Evolutionary conservation across 306 rosid genomes (phyloP), one percentile per base, ranked within the genome.

Genomic region (Ceratonia siliqua): DNA sequence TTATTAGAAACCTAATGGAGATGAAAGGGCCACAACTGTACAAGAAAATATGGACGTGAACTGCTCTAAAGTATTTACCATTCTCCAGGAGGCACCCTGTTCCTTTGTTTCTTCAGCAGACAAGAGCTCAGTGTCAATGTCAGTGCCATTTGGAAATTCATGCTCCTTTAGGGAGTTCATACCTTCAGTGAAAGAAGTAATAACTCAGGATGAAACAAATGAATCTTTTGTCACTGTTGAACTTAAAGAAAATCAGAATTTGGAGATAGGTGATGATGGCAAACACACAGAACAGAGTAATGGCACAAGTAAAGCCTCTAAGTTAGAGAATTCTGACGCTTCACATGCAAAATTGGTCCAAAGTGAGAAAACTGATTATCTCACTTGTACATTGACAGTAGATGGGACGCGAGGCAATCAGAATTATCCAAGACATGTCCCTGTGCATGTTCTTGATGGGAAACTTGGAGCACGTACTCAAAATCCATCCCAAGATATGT

Each of bases 361-460:
- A 72, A 73, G 73, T 76, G 86, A 87, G 83, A 84, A 85, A 72
- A 80, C 73, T 73, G 84, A 86, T 79, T 79, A 84, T 81, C 74
- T 89, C 50, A 81, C 79, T 70, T 81, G 82, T 68, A 74, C 83
- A 73, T 68, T 82, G 70, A 78, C 91, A 71, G 68, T 80, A 45
- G 91, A 87, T 70, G 92, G 86, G 76, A 84, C 82, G 84, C 99
- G 85, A 83, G 81, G 81, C 65, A 78, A 90, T 81, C 95, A 82
- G 73, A 90, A 81, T 65, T 94, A 85, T 85, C 97, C 93, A 4
- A 92, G 96, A 81, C 91, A 94, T 79, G 94, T 91, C 39, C 89
- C 95, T 77, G 92, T 91, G 76, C 97, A 94, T 14, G 90, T 88
- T 74, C 84, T 94, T 43, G 98, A 90, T 82, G 93, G 96, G 74